These are phyloP conservation scores for Wickerhamomyces alni DNA, from an alignment of 805 yeast genomes.

Conservation along the genomic window DNA sequence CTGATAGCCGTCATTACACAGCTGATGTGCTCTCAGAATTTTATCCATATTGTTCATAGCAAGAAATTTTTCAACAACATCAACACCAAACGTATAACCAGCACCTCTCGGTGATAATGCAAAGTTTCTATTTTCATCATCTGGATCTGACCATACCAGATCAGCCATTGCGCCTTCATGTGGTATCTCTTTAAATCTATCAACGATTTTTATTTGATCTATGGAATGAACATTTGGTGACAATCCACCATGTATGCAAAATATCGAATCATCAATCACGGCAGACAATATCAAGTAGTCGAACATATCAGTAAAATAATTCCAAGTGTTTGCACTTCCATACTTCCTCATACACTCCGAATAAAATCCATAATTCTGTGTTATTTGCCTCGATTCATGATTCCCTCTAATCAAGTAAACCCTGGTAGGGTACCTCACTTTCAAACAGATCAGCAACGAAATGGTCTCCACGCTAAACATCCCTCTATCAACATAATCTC, in stretches of 20 bases:
- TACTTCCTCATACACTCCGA: conserved; percentile 91
- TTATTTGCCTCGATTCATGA: conserved; percentile 94
- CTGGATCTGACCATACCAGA: conserved; percentile 98
- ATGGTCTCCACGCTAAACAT: conserved; percentile 92
- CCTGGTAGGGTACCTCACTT: conserved; percentile 82
- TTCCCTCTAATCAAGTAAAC: conserved; percentile 85
- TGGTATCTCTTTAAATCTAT: conserved; percentile 90
- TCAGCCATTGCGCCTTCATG: conserved; percentile 99
- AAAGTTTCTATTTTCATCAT: conserved; percentile 70
- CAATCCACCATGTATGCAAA: conserved; percentile 95
- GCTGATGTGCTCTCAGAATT: conserved; percentile 89
- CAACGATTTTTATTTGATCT: conserved; percentile 87
- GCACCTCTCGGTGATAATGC: conserved; percentile 94
- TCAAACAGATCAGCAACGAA: conserved; percentile 70
- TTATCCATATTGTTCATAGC: conserved; percentile 72
- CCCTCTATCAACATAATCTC: conserved; percentile 96
- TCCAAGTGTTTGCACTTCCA: conserved; percentile 78
- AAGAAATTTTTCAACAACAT: conserved; percentile 83
- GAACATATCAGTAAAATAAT: conserved; percentile 83
- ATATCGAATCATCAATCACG: conserved; percentile 81
- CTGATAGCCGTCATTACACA: conserved; percentile 95
- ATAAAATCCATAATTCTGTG: conserved; percentile 95
- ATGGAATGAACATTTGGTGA: conserved; percentile 93
- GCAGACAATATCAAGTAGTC: conserved; percentile 87
- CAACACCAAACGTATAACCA: conserved; percentile 91